Percentiles rank a stretch among this genome's conserved stretches.
Evolutionary conservation across 345 rosid genomes (phyloP).

Genomic region (Acer negundo): DNA sequence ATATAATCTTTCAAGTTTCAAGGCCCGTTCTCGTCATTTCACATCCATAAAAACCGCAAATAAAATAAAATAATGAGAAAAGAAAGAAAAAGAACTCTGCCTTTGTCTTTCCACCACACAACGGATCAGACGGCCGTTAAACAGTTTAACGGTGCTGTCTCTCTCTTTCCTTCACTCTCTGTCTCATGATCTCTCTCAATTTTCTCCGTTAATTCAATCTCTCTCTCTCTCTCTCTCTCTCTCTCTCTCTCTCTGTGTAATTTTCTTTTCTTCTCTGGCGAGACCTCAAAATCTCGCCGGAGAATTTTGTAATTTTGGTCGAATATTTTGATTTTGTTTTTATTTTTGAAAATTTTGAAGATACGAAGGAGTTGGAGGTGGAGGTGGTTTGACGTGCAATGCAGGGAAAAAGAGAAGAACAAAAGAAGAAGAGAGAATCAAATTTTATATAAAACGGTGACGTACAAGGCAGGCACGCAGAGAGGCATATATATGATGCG

Average conservation of each 20-base stretch:
- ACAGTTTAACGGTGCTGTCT: neutral
- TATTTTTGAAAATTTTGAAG: neutral
- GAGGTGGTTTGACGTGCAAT: slow-evolving; percentile 54
- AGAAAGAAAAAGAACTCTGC: neutral
- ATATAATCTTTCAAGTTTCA: neutral
- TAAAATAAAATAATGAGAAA: neutral
- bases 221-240: neutral
- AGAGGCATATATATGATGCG: slow-evolving; percentile 39
- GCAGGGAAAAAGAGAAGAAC: slow-evolving; percentile 35
- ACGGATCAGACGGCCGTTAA: slow-evolving; percentile 19
- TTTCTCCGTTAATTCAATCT: neutral
- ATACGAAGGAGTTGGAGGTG: slow-evolving; percentile 11
- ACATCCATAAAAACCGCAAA: neutral
- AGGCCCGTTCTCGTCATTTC: neutral
- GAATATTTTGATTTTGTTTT: neutral
- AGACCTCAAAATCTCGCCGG: slow-evolving; percentile 46
- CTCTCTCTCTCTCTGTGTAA: neutral
- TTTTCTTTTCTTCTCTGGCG: slow-evolving; percentile 32
- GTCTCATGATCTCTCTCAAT: neutral
- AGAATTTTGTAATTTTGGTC: slow-evolving; percentile 8
- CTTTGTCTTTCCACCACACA: slow-evolving; percentile 5
- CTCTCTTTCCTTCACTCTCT: neutral
- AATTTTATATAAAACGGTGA: slow-evolving; percentile 3
- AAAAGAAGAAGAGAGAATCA: neutral
- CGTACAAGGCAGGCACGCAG: slow-evolving; percentile 42